Evolutionary conservation across 345 rosid genomes (phyloP).

Genomic region (Populus pruinosa): DNA sequence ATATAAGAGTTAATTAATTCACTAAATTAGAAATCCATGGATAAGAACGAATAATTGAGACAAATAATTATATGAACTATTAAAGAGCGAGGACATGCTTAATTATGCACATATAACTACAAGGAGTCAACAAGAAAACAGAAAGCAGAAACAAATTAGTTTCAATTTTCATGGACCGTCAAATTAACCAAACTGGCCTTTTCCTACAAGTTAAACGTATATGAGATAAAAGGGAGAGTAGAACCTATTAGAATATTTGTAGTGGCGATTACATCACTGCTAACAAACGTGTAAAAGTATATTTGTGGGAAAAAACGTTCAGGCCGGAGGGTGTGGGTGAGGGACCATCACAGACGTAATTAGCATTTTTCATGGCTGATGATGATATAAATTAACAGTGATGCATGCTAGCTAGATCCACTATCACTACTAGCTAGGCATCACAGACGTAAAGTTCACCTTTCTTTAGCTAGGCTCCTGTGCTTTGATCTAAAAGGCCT

Average conservation of each 20-base stretch:
- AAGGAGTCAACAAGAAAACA: no score
- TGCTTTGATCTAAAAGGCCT: no score
- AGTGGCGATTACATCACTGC: neutral
- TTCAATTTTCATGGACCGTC: neutral
- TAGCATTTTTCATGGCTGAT: neutral
- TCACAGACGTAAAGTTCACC: neutral
- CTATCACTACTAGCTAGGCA: neutral
- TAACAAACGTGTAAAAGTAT: neutral
- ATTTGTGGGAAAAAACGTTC: neutral
- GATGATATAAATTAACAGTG: neutral
- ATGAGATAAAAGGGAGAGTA: neutral
- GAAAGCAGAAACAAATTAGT: no score
- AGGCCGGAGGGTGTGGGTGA: neutral
- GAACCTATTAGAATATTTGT: neutral
- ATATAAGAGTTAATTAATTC: no score
- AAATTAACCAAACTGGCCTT: neutral
- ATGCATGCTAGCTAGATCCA: neutral
- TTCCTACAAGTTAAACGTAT: neutral
- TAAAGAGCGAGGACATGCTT: no score
- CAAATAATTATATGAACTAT: no score
- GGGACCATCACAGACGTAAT: slow-evolving; percentile 10
- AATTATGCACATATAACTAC: no score
- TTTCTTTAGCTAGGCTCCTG: neutral
- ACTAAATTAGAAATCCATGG: no score
- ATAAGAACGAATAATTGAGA: no score